These are phyloP conservation scores for Phytophthora hybrid DNA, from an alignment of 352 stramenopile genomes.

Conservation along the genomic window DNA sequence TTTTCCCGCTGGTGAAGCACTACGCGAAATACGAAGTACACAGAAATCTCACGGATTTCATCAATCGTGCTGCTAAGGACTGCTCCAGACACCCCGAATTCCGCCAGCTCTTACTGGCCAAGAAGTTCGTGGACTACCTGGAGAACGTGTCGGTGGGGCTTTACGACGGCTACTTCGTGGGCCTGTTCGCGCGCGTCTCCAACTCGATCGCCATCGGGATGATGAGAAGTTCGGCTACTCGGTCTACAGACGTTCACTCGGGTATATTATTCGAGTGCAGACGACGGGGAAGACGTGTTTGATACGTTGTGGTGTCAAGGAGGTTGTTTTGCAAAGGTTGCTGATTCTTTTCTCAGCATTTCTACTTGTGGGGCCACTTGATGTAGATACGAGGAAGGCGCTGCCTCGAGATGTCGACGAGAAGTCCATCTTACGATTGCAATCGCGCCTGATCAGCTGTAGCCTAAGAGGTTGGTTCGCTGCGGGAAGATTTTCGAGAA, in stretches of 20 bases:
- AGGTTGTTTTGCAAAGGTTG: conserved; percentile 2
- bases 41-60: conserved; percentile 21
- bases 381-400: conserved; percentile 94
- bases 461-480: conserved; percentile 2
- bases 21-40: conserved; percentile 11
- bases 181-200: conserved; percentile 98
- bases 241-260: conserved; percentile 92
- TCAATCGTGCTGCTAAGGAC: too few species aligned
- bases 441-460: conserved; percentile 85
- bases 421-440: conserved; percentile 91
- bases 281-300: conserved; percentile 89
- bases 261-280: conserved; percentile 92
- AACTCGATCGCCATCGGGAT: conserved; percentile 95
- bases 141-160: conserved; percentile 86
- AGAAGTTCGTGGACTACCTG: conserved; percentile 95
- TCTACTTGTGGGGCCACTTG: not conserved
- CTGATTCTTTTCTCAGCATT: not conserved
- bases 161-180: conserved; percentile 98
- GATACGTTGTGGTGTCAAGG: conserved; percentile 51
- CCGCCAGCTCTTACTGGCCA: conserved; percentile 90
- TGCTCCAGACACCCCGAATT: conserved; percentile 81
- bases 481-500: not conserved
- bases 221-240: conserved; percentile 94
- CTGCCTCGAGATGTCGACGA: conserved; percentile 91
- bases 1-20: too few species aligned